Base-by-base conservation (phyloP, 2,329 filamentous ascomycete genomes). In the Talaromyces piceae region DNA sequence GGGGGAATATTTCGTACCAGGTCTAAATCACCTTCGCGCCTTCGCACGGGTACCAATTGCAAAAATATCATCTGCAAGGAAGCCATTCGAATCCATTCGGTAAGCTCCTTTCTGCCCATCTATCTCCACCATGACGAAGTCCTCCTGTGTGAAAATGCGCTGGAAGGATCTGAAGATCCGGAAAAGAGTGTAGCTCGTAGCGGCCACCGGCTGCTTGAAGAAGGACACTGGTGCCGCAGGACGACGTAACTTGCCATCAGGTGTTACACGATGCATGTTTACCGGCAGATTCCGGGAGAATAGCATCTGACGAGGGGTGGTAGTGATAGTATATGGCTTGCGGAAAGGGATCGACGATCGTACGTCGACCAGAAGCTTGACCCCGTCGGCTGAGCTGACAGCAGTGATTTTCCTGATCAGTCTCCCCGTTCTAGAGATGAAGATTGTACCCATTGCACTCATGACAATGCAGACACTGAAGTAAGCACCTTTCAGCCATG, bases 381-480 rank as follows among this genome's bases (percentile, higher is more conserved):
- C 63, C 48, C 64, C 58, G 11, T 61, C 63, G 20, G 66, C 56
- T 25, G 57, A 50, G 41, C 58, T 59, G 52, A 84, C 66, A 12
- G 82, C 73, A 26, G 76, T 77, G 61, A 87, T 81, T 37, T 67
- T 68, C 49, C 74, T 74, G 57, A 88, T 75, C 45, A 87, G 73
- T 48, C 76, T 74, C 23, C 73, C 65, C 5, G 83, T 80, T 60
- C 80, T 77, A 51, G 78, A 62, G 41, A 84, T 63, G 57, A 86
- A 79, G 55, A 78, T 78, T 43, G 76, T 76, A 53, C 82, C 84
- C 64, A 85, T 75, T 33, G 69, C 72, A 49, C 73, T 78, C 72
- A 86, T 82, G 51, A 79, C 63, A 44, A 84, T 60, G 63, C 81
- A 83, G 41, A 84, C 73, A 39, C 75, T 72, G 37, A 73, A 77